A percentile compares a stretch with the other conserved stretches of the same genome.
These are phyloP conservation scores for Camellia oleifera DNA, from an alignment of 179 eudicot species.

Conservation along the genomic window DNA sequence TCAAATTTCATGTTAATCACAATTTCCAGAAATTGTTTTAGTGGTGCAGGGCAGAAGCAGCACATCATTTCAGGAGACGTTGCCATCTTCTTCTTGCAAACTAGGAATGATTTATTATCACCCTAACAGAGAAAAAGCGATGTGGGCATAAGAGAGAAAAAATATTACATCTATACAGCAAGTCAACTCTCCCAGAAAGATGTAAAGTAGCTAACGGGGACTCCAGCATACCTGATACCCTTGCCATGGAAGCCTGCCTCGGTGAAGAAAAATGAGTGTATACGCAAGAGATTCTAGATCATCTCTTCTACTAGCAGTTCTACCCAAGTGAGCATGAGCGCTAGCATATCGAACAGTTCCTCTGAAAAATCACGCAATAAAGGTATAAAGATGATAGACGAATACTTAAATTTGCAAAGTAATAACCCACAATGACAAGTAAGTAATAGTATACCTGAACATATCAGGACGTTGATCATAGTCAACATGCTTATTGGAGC, in stretches of 20 bases:
- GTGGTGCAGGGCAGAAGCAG: constrained; percentile 69
- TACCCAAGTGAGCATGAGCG: constrained; percentile 89
- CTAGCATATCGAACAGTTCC: constrained; percentile 91
- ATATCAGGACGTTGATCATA: constrained; percentile 92
- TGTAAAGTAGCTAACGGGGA: background rate
- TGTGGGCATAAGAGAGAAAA: background rate
- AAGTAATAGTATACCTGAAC: constrained; percentile 49
- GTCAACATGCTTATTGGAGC: constrained; percentile 61
- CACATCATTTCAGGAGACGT: constrained; percentile 75
- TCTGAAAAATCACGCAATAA: constrained; percentile 24
- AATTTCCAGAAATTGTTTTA: constrained; percentile 64
- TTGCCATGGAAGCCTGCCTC: constrained; percentile 90
- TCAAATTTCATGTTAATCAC: constrained; percentile 86
- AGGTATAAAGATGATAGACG: background rate
- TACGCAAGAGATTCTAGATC: constrained; percentile 87
- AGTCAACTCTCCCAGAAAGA: background rate
- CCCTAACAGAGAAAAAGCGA: constrained; percentile 40
- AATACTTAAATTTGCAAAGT: background rate
- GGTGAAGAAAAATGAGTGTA: constrained; percentile 72
- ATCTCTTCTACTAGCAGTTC: constrained; percentile 90
- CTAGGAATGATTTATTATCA: constrained; percentile 79
- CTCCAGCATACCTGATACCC: constrained; percentile 62
- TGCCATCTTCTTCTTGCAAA: constrained; percentile 86
- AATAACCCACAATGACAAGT: background rate
- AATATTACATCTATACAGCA: background rate